phyloP scores from a whole-genome alignment of 2,329 filamentous ascomycete species.

The Acrodontium crateriforme region DNA sequence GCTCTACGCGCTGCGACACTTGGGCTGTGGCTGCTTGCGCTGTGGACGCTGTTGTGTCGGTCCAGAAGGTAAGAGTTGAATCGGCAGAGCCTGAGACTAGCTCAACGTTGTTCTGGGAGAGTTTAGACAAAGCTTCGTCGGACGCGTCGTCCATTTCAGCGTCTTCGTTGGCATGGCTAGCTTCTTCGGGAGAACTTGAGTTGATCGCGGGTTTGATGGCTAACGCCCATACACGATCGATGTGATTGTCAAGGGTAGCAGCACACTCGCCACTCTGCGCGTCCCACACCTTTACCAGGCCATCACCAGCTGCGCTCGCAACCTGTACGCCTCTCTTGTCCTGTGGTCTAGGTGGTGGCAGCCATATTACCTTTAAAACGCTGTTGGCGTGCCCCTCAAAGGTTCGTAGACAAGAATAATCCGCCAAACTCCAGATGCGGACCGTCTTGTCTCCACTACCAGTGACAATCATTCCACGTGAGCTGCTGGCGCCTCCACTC shows the following conservation, averaged over 20 bases:
- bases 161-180: conserved; percentile 12
- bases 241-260: conserved; percentile 90
- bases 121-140: conserved; percentile 21
- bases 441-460: conserved; percentile 93
- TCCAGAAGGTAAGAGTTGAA: conserved; percentile 89
- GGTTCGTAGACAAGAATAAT: conserved; percentile 84
- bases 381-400: conserved; percentile 96
- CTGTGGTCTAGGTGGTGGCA: conserved; percentile 38
- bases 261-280: conserved; percentile 71
- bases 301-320: conserved; percentile 81
- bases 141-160: conserved; percentile 14
- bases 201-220: conserved; percentile 47
- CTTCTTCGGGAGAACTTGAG: conserved; percentile 3
- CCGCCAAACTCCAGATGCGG: conserved; percentile 83
- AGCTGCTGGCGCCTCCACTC: conserved; percentile 44
- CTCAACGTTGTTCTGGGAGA: no score
- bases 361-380: conserved; percentile 85
- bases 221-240: conserved; percentile 87
- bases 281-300: conserved; percentile 93
- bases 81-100: conserved; percentile 87
- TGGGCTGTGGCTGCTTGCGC: conserved; percentile 60
- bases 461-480: conserved; percentile 72
- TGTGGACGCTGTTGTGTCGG: conserved; percentile 73
- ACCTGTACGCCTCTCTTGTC: conserved; percentile 49
- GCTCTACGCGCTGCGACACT: conserved; percentile 69